Conservation (phyloP, 257 asterid species). For the Solanum chiquidenum region DNA sequence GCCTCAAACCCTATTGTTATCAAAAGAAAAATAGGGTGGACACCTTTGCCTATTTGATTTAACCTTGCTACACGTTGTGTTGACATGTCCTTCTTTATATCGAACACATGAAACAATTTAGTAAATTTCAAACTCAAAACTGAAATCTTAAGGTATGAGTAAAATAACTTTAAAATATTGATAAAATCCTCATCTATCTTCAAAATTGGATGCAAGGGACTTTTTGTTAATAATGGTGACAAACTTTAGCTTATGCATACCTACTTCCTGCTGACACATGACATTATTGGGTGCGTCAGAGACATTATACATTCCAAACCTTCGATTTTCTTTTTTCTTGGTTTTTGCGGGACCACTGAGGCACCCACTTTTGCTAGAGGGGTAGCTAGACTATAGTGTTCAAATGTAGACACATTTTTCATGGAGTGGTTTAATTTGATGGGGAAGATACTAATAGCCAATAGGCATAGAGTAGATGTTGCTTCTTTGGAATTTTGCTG, state of each 20-base stretch:
- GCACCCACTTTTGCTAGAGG: neutral
- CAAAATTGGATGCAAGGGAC: neutral
- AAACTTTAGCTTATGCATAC: neutral
- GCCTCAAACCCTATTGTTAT: neutral
- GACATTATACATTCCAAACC: neutral
- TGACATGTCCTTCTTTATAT: neutral
- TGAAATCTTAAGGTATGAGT: neutral
- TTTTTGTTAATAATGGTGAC: neutral
- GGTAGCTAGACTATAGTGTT: neutral
- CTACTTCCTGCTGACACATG: neutral
- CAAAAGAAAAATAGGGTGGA: neutral
- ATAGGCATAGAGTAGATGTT: neutral
- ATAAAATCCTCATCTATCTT: neutral
- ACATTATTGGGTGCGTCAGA: neutral
- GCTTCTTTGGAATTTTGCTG: neutral
- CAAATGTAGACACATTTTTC: neutral
- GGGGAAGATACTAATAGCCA: neutral
- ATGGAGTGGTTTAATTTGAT: neutral
- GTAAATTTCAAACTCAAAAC: neutral
- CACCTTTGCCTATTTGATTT: neutral
- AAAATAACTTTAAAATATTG: neutral
- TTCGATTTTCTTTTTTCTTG: neutral
- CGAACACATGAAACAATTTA: neutral
- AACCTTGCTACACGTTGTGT: neutral
- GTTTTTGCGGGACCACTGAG: neutral